phyloP scores from a whole-genome alignment of 1,284 basidiomycete species.

The Anthracocystis panici-leucophaei region DNA sequence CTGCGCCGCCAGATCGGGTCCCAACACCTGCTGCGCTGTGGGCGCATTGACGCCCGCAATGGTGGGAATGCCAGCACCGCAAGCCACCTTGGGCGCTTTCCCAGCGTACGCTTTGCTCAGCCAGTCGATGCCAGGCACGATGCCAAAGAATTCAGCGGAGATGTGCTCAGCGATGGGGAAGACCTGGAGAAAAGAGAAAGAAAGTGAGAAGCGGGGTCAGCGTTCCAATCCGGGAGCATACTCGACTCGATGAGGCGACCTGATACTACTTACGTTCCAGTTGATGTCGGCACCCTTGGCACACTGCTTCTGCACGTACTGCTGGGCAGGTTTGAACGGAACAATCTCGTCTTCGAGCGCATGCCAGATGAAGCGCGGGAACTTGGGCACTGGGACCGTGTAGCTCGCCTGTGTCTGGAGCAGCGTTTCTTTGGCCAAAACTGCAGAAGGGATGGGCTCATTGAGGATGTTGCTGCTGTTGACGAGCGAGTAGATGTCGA shows the following conservation, averaged over 20 bases:
- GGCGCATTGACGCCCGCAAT: constrained; percentile 9
- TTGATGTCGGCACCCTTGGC: constrained; percentile 57
- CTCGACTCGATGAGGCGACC: too few species aligned
- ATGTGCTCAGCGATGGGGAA: constrained; percentile 50
- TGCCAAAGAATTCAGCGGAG: constrained; percentile 33
- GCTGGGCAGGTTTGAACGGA: constrained; percentile 36
- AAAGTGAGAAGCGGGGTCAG: neutral
- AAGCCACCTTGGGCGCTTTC: constrained; percentile 29
- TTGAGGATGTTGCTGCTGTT: constrained; percentile 46
- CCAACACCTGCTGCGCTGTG: constrained; percentile 23
- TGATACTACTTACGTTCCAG: constrained; percentile 22
- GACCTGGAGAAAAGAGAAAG: neutral
- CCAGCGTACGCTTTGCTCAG: constrained; percentile 45
- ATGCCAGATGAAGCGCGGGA: constrained; percentile 60
- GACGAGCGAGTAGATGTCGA: constrained; percentile 37
- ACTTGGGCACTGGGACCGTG: constrained; percentile 51
- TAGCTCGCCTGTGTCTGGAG: constrained; percentile 29
- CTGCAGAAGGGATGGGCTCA: constrained; percentile 14
- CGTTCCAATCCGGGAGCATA: neutral
- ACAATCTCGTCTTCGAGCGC: constrained; percentile 61
- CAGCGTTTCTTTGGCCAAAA: constrained; percentile 41
- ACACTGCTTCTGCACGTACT: constrained; percentile 61
- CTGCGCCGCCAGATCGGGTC: constrained; percentile 29
- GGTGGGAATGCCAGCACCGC: constrained; percentile 22
- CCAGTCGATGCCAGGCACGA: constrained; percentile 35